Conservation (phyloP, 2,329 filamentous ascomycete species). For the Pseudocercospora musae region DNA sequence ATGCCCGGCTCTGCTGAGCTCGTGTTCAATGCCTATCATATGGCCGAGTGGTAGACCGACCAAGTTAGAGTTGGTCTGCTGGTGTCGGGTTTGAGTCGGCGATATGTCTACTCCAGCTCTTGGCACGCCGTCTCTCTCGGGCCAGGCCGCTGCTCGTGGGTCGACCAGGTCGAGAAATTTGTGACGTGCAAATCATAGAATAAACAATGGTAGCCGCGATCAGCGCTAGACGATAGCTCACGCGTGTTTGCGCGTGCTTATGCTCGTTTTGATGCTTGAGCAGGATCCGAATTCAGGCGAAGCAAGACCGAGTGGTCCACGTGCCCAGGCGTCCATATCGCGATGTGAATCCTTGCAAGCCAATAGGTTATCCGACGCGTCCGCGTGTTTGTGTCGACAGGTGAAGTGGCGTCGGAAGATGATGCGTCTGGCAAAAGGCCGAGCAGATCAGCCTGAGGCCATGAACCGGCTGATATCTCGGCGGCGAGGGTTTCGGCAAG, state of each 20-base stretch:
- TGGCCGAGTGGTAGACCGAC: not conserved
- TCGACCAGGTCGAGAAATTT: not conserved
- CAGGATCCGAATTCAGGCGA: not conserved
- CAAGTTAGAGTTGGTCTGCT: not conserved
- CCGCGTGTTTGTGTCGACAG: not conserved
- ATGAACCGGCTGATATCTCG: not conserved
- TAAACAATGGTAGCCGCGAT: not conserved
- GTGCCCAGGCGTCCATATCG: not conserved
- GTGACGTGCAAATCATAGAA: not conserved
- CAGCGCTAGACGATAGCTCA: not conserved
- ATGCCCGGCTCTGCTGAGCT: not conserved
- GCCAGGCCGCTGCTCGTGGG: not conserved
- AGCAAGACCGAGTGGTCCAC: not conserved
- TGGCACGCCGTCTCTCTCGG: not conserved
- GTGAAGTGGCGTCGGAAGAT: not conserved
- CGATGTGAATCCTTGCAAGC: not conserved
- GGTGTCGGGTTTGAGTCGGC: not conserved
- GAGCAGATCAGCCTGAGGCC: not conserved
- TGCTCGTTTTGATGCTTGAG: not conserved
- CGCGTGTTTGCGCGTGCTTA: not conserved
- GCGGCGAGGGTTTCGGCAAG: not conserved
- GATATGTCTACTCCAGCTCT: not conserved
- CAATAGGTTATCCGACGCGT: not conserved
- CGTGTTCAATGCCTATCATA: not conserved
- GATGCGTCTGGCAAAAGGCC: not conserved